phyloP scores from a whole-genome alignment of 139 green algal genomes.

The Coccomyxa sp. region DNA sequence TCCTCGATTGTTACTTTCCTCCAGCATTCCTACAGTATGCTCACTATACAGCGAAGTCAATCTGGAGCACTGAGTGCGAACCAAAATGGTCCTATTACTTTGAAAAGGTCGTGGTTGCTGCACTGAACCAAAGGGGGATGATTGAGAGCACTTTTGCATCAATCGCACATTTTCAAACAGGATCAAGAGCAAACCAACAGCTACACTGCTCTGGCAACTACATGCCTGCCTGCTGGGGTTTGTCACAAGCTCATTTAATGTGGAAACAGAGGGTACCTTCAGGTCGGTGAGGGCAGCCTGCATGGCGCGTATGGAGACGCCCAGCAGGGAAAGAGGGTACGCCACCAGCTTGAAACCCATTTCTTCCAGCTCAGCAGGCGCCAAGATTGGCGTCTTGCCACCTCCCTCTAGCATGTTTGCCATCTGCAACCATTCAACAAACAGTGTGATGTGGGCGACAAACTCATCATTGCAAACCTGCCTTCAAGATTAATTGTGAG shows the following conservation, averaged over 20 bases:
- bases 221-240: too few relatives aligned
- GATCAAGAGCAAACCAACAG: too few relatives aligned
- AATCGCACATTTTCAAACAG: too few relatives aligned
- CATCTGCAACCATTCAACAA: conserved; percentile 51
- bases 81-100: too few relatives aligned
- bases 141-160: too few relatives aligned
- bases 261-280: conserved; percentile 2
- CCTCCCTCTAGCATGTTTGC: conserved; percentile 95
- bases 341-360: conserved; percentile 89
- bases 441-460: not conserved
- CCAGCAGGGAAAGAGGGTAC: conserved; percentile 83
- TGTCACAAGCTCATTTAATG: too few relatives aligned
- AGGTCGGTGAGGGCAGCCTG: conserved; percentile 46
- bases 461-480: too few relatives aligned
- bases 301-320: conserved; percentile 71
- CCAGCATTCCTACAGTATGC: not conserved
- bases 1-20: not conserved
- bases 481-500: not conserved
- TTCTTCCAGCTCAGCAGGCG: conserved; percentile 59
- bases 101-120: too few relatives aligned
- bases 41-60: not conserved
- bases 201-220: too few relatives aligned
- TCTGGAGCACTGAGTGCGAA: not conserved
- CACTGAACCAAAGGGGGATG: too few relatives aligned
- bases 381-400: conserved; percentile 90